Evolutionary conservation across 108 stramenopile species (phyloP).

Genomic region (Cyclotella baltica): DNA sequence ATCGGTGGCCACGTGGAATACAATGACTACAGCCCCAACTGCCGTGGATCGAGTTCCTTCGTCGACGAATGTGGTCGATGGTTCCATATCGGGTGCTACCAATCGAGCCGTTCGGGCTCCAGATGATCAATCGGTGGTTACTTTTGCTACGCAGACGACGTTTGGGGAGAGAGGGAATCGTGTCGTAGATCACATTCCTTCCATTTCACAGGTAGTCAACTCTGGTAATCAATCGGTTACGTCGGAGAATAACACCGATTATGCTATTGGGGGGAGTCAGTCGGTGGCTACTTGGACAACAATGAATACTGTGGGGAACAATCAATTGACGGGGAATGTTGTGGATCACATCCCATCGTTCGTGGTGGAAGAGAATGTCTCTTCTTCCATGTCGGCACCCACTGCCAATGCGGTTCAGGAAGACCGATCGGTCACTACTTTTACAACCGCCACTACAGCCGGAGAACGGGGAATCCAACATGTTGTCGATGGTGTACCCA

Average conservation of each 20-base stretch:
- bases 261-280: slow-evolving; percentile 35
- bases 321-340: slow-evolving; percentile 43
- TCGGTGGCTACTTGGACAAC: slow-evolving; percentile 48
- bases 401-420: slow-evolving; percentile 40
- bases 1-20: slow-evolving; percentile 51
- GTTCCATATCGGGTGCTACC: slow-evolving; percentile 39
- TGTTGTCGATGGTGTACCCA: slow-evolving; percentile 49
- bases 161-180: slow-evolving; percentile 28
- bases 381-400: slow-evolving; percentile 24
- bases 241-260: slow-evolving; percentile 23
- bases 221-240: slow-evolving; percentile 3
- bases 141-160: slow-evolving; percentile 53
- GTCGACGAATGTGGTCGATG: slow-evolving; percentile 7
- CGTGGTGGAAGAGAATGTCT: neutral
- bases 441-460: slow-evolving; percentile 29
- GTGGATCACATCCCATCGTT: slow-evolving; percentile 42
- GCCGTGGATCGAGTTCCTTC: slow-evolving; percentile 46
- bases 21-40: slow-evolving; percentile 29
- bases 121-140: slow-evolving; percentile 55
- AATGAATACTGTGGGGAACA: slow-evolving; percentile 41
- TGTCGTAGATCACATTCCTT: slow-evolving; percentile 50
- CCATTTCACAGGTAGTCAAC: slow-evolving; percentile 10
- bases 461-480: slow-evolving; percentile 47
- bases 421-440: slow-evolving; percentile 40
- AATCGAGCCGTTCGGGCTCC: slow-evolving; percentile 37